Evolutionary conservation across 495 filamentous ascomycete genomes (phyloP), one percentile per base, ranked within the genome.

Genomic region (Baudoinia panamericana): DNA sequence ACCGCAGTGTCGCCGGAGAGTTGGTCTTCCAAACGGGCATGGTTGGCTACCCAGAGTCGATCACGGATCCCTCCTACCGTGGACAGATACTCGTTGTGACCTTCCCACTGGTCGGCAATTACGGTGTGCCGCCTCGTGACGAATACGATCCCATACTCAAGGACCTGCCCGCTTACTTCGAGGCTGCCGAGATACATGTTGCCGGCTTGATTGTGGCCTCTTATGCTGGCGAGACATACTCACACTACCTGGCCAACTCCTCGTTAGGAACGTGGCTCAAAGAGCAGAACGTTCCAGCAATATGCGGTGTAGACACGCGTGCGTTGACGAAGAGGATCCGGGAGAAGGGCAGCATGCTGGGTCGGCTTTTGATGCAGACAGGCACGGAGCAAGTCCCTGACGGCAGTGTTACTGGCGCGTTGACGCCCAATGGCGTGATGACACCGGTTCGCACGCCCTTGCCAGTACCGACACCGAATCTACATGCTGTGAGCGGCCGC

Each of bases 11-110:
- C 52, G 79, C 88, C 43, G 90, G 90, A 54, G 90, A 97, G 72
- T 68, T 96, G 57, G 90, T 97, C 62, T 97, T 97, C 67, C 90
- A 97, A 70, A 97, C 90, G 35, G 90, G 90, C 56, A 93, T 97
- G 90, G 90, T 97, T 41, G 90, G 90, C 46, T 97, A 97, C 57
- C 87, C 90, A 22, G 90, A 97, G 66, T 87, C 83, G 10, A 71
- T 93, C 53, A 93, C 85, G 36, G 85, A 93, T 53, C 85, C 85
- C 45, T 93, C 85, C 41, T 93, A 93, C 61, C 81, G 81, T 12
- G 85, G 85, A 26, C 85, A 93, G 62, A 86, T 93, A 36, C 72
- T 93, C 36, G 83, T 93, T 53, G 71, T 93, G 52, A 93, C 85
- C 19, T 93, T 90, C 60, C 85, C 85, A 18, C 68, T 93, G 12